Evolutionary conservation across 352 stramenopile genomes (phyloP), one percentile per base, ranked within the genome.

Genomic region (Phytophthora niederhauseri): DNA sequence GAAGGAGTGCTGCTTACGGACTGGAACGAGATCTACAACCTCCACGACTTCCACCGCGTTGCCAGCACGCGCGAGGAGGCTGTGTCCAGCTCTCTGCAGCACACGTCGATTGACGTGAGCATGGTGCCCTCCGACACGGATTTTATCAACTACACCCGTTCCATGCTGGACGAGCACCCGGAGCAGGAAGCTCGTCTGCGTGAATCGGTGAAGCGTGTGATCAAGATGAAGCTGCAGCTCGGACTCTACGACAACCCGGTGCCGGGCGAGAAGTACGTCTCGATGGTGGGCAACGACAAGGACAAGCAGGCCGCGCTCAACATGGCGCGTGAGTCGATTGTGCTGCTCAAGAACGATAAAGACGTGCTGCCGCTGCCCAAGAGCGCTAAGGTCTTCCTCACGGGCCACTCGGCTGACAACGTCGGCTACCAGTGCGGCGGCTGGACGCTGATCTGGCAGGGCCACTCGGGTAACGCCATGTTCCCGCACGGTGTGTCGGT

Each of bases 21-120:
- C 70, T 98, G 94, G 75, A 75, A 66, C 9, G 92, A 98, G 70
- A 97, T 98, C 19, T 85, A 92, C 55, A 97, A 98, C 57, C 66
- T 97, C 7, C 48, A 83, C 15, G 66, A 78, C 30, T 89, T 74
- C 41, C 83, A 91, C 19, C 81, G 83, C 9, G 70, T 89, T 7
- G 71, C 78, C 0, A 43, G 20, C 4, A 76, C 67, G 4, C n/a
- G 72, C 19, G 68, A 80, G 3, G 74, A 92, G 15, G 88, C 91
- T 4, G 72, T 93, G 0, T 63, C 71, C 2, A 78, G 89, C 46
- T 76, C 87, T 28, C 77, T 97, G 8, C 53, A 61, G 34, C 76
- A 95, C 31, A 94, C 89, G 8, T 84, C 79, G 15, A 78, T 98
- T 34, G 93, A 98, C 53, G 94, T 98, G 82, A 96, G 84, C 60